Evolutionary conservation across 164 flowering plant species (phyloP).

Genomic region (Stephania yunnanensis): DNA sequence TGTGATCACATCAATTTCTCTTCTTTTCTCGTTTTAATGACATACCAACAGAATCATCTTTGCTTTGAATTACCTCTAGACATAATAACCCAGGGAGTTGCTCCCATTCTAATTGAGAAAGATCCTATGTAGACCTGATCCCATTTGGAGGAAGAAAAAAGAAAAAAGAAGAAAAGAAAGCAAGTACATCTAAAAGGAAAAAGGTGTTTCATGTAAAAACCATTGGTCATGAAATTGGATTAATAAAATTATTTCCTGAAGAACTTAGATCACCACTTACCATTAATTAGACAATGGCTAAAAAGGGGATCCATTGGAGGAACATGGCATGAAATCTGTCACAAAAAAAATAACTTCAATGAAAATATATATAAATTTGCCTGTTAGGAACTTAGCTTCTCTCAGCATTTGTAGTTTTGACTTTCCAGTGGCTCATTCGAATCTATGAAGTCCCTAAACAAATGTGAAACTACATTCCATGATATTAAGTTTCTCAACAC

Average conservation of each 20-base stretch:
- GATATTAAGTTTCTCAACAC: too few relatives aligned
- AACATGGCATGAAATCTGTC: constrained; percentile 48
- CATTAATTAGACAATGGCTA: constrained; percentile 68
- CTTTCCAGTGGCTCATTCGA: too few relatives aligned
- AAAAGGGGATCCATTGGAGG: constrained; percentile 34
- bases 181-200: too few relatives aligned
- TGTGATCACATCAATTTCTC: background rate
- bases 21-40: background rate
- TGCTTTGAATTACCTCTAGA: constrained; percentile 59
- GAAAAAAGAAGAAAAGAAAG: background rate
- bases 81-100: constrained; percentile 91
- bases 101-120: constrained; percentile 82
- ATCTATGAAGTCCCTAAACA: too few relatives aligned
- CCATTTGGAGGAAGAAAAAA: too few relatives aligned
- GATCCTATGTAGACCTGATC: constrained; percentile 57
- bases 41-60: background rate
- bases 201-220: background rate
- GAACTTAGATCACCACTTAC: constrained; percentile 55
- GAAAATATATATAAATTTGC: too few relatives aligned
- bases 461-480: too few relatives aligned
- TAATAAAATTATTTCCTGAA: background rate
- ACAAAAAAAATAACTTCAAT: background rate
- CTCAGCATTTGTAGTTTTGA: too few relatives aligned
- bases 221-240: too few relatives aligned
- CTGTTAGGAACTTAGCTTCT: too few relatives aligned